These are phyloP conservation scores for Vitis amurensis DNA, from an alignment of 164 flowering plant genomes.

Conservation along the genomic window DNA sequence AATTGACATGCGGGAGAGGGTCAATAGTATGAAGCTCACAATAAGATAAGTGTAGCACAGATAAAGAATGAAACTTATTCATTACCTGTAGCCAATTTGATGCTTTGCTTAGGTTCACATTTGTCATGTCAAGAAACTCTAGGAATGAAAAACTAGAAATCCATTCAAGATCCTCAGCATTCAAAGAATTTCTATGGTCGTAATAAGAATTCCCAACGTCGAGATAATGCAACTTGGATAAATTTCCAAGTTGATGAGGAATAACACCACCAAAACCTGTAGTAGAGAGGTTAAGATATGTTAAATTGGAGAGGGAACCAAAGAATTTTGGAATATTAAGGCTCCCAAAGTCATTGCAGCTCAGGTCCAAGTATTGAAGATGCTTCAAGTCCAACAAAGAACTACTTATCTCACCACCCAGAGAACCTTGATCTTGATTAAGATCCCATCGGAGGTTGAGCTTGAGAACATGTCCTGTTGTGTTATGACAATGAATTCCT, in stretches of 20 bases:
- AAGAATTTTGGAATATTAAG: no score
- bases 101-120: conserved; percentile 3
- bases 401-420: no score
- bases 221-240: neutral
- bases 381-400: no score
- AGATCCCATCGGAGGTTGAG: no score
- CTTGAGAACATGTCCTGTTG: no score
- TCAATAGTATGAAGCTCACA: conserved; percentile 11
- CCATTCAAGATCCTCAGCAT: conserved; percentile 12
- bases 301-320: no score
- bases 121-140: conserved; percentile 10
- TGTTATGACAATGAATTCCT: no score
- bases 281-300: no score
- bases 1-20: neutral
- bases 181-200: no score
- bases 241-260: conserved; percentile 3
- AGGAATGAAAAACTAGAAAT: conserved; percentile 16
- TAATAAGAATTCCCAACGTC: neutral
- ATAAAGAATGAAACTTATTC: conserved; percentile 17
- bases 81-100: conserved; percentile 4
- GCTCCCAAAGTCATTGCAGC: no score
- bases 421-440: no score
- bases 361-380: no score
- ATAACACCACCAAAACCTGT: neutral
- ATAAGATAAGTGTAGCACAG: neutral